These are phyloP conservation scores for Ascochyta pisi DNA, from an alignment of 2,329 filamentous ascomycete genomes.

Conservation along the genomic window DNA sequence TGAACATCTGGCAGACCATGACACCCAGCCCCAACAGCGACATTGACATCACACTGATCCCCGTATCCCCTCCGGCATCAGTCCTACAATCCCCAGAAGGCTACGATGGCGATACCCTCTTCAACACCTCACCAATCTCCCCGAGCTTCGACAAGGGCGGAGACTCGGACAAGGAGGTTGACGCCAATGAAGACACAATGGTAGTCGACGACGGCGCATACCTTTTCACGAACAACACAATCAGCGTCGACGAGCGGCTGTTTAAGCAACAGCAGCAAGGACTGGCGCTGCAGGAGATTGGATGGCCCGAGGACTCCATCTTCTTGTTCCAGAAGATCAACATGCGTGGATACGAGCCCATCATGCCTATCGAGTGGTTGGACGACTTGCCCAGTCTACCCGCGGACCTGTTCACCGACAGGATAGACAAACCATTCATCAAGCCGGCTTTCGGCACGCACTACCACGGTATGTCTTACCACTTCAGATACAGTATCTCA, in stretches of 20 bases:
- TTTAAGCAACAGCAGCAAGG: slow-evolving; percentile 22
- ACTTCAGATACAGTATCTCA: not conserved
- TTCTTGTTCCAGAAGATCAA: slow-evolving; percentile 61
- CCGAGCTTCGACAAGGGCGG: slow-evolving; percentile 12
- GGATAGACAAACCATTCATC: slow-evolving; percentile 55
- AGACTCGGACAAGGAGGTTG: slow-evolving; percentile 31
- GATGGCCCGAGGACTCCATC: slow-evolving; percentile 61
- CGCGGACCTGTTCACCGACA: slow-evolving; percentile 57
- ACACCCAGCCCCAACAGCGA: slow-evolving; percentile 30
- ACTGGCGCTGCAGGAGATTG: slow-evolving; percentile 49
- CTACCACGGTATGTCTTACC: slow-evolving; percentile 52
- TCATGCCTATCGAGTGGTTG: slow-evolving; percentile 60
- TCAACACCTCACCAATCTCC: slow-evolving; percentile 14
- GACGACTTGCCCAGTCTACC: slow-evolving; percentile 63
- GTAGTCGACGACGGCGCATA: slow-evolving; percentile 44
- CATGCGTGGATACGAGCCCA: slow-evolving; percentile 63
- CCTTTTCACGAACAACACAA: slow-evolving; percentile 30
- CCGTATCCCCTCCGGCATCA: slow-evolving; percentile 43
- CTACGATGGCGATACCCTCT: slow-evolving; percentile 37
- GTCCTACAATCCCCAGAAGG: slow-evolving; percentile 14
- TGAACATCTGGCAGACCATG: slow-evolving; percentile 33
- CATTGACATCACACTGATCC: slow-evolving; percentile 33
- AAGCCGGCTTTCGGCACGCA: slow-evolving; percentile 52
- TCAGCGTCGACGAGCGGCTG: slow-evolving; percentile 33
- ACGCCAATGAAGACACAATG: slow-evolving; percentile 47